Evolutionary conservation across 495 filamentous ascomycete species (phyloP).

Genomic region (Hypoxylon lienhwacheense): DNA sequence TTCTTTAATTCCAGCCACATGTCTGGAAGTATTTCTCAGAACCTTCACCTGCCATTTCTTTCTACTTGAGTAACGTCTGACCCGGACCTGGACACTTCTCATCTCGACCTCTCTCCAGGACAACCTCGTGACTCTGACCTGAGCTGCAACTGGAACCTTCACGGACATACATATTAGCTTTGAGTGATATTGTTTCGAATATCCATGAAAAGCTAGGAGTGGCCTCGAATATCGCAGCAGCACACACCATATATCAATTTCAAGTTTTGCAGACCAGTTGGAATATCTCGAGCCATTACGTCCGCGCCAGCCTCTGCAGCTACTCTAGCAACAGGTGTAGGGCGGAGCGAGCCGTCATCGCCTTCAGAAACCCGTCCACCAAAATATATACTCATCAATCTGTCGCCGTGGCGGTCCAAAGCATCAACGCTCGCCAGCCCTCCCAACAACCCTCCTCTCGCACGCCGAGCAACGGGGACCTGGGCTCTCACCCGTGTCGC

Average conservation of each 20-base stretch:
- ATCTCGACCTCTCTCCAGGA: constrained; percentile 22
- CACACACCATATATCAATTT: constrained; percentile 8
- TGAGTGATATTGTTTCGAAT: constrained; percentile 14
- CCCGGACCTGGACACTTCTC: constrained; percentile 24
- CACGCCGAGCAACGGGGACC: constrained; percentile 25
- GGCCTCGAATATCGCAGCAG: constrained; percentile 13
- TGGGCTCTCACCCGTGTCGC: constrained; percentile 29
- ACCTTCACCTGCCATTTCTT: constrained; percentile 21
- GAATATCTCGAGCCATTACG: constrained; percentile 10
- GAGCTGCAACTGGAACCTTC: constrained; percentile 17
- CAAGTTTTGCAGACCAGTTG: constrained; percentile 12
- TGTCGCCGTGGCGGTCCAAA: constrained; percentile 38
- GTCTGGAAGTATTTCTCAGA: constrained; percentile 31
- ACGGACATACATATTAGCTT: constrained; percentile 24
- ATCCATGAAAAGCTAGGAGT: constrained; percentile 5
- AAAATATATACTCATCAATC: constrained; percentile 15
- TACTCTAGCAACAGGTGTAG: constrained; percentile 2
- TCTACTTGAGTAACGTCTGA: constrained; percentile 27
- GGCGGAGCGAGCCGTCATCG: constrained; percentile 4
- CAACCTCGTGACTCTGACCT: constrained; percentile 19
- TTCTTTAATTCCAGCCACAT: constrained; percentile 36
- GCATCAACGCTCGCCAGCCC: constrained; percentile 18
- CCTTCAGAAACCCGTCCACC: constrained; percentile 9
- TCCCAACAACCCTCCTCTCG: constrained; percentile 27
- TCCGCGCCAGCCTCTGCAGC: constrained; percentile 11